phyloP scores from a whole-genome alignment of 805 yeast species.

The Monosporozyma aquatica region DNA sequence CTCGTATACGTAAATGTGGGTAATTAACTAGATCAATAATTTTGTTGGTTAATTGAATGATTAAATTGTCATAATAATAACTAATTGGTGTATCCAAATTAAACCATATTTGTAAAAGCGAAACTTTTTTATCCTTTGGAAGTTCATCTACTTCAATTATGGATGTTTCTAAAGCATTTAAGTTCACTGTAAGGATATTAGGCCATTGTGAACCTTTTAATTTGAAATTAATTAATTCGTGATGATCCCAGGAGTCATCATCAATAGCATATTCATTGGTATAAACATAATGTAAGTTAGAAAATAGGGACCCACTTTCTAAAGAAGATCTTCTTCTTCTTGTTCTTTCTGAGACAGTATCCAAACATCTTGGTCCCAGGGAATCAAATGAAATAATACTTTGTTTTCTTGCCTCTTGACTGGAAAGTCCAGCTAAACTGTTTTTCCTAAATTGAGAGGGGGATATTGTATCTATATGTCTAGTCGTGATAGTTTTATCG shows the following conservation, averaged over 20 bases:
- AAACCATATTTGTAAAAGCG: background rate
- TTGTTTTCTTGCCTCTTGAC: slow-evolving; percentile 15
- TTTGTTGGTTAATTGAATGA: background rate
- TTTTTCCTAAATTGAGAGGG: slow-evolving; percentile 20
- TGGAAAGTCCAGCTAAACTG: slow-evolving; percentile 18
- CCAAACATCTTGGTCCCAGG: slow-evolving; percentile 1
- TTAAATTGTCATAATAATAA: background rate
- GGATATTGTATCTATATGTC: slow-evolving; percentile 15
- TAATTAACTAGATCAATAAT: background rate
- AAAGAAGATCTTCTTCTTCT: slow-evolving; percentile 13
- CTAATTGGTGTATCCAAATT: background rate
- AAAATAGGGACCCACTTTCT: slow-evolving; percentile 6
- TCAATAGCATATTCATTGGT: slow-evolving; percentile 4
- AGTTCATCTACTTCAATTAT: background rate
- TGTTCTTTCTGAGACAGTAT: slow-evolving; percentile 6
- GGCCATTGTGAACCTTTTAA: background rate
- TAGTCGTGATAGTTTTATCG: no score
- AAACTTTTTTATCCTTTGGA: background rate
- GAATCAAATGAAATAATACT: slow-evolving; percentile 13
- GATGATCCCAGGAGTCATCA: slow-evolving; percentile 6
- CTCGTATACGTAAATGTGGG: background rate
- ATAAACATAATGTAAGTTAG: background rate
- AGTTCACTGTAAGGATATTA: background rate
- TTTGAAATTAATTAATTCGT: background rate
- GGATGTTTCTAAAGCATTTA: background rate